A percentile compares a stretch with the other conserved stretches of the same genome.
Conservation (phyloP, 345 rosid species). For the Corchorus capsularis region DNA sequence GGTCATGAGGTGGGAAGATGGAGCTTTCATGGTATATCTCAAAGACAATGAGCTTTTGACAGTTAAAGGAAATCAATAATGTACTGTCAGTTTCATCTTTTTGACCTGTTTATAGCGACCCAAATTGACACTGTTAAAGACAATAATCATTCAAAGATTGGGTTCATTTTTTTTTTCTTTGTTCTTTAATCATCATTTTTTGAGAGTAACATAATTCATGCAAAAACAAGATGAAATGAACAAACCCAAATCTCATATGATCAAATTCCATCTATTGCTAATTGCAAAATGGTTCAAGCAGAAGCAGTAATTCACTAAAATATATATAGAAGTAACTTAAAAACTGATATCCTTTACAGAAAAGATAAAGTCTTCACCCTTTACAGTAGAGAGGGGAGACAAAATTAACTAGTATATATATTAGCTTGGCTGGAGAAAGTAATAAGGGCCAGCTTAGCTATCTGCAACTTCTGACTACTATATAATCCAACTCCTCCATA, state of each 20-base stretch:
- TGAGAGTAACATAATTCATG: not conserved
- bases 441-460: slow-evolving; percentile 24
- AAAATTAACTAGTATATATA: slow-evolving; percentile 7
- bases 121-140: not conserved
- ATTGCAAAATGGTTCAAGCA: not conserved
- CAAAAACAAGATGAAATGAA: no score
- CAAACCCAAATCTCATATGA: not conserved
- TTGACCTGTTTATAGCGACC: not conserved
- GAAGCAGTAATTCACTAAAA: not conserved
- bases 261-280: not conserved
- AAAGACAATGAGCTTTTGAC: not conserved
- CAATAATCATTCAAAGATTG: no score
- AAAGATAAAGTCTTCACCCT: slow-evolving; percentile 12
- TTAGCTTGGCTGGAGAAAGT: slow-evolving; percentile 27
- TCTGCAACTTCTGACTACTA: slow-evolving; percentile 21
- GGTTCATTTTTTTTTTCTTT: not conserved
- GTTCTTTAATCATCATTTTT: not conserved
- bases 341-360: slow-evolving; percentile 18
- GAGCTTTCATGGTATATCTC: slow-evolving; percentile 13
- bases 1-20: not conserved
- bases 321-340: not conserved
- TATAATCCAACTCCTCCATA: slow-evolving; percentile 18
- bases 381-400: slow-evolving; percentile 12
- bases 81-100: not conserved
- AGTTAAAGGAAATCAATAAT: not conserved